A percentile compares a stretch with the other conserved stretches of the same genome.
Conservation (phyloP, 2,329 filamentous ascomycete genomes). For the Pestalotiopsis sp. region DNA sequence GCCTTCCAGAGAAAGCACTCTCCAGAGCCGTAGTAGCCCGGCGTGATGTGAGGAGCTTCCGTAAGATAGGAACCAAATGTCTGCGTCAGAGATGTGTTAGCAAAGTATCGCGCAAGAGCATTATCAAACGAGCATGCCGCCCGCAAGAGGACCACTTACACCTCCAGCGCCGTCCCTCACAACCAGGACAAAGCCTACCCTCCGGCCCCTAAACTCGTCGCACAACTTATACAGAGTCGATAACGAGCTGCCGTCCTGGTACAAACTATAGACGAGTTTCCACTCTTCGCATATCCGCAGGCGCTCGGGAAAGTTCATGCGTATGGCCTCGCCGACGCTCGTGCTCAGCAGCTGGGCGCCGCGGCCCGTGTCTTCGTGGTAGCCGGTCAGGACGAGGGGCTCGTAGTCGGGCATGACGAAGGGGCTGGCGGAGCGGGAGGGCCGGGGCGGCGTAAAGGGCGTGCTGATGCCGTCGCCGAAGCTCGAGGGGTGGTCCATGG, state of each 20-base stretch:
- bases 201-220: slow-evolving; percentile 65
- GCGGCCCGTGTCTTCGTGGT: slow-evolving; percentile 59
- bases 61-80: slow-evolving; percentile 94
- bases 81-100: slow-evolving; percentile 36
- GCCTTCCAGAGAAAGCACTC: slow-evolving; percentile 94
- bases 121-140: background rate
- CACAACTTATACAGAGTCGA: slow-evolving; percentile 84
- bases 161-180: slow-evolving; percentile 77
- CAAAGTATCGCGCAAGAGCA: slow-evolving; percentile 11
- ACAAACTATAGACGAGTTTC: slow-evolving; percentile 85
- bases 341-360: slow-evolving; percentile 70
- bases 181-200: slow-evolving; percentile 89
- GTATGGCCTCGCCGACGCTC: slow-evolving; percentile 87
- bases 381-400: slow-evolving; percentile 73
- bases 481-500: slow-evolving; percentile 15
- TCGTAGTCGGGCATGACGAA: slow-evolving; percentile 90
- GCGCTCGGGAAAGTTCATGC: slow-evolving; percentile 83
- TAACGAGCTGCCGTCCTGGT: slow-evolving; percentile 88
- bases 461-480: slow-evolving; percentile 54
- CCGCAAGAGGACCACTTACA: slow-evolving; percentile 49
- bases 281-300: slow-evolving; percentile 87
- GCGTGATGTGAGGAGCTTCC: slow-evolving; percentile 77
- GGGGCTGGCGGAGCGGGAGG: slow-evolving; percentile 66
- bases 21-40: slow-evolving; percentile 92
- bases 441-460: slow-evolving; percentile 58